Evolutionary conservation across 306 rosid species (phyloP).

Genomic region (Vigna unguiculata): DNA sequence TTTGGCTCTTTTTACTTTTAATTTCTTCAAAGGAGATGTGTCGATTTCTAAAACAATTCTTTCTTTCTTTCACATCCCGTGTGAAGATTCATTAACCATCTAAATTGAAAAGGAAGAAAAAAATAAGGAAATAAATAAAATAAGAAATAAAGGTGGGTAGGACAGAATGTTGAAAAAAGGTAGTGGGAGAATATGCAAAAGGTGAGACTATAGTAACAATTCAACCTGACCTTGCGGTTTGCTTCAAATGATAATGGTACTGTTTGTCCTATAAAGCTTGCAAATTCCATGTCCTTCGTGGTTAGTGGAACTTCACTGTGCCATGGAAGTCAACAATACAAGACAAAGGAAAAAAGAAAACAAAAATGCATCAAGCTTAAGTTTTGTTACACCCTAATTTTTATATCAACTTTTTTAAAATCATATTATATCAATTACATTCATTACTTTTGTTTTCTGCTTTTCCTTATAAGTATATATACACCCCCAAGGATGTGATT

Average conservation of each 20-base stretch:
- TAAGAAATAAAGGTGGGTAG: slow-evolving; percentile 27
- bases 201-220: slow-evolving; percentile 40
- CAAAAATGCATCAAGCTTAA: not conserved
- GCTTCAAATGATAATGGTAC: slow-evolving; percentile 47
- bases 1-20: slow-evolving; percentile 29
- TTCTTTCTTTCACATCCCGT: slow-evolving; percentile 8
- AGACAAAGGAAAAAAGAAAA: slow-evolving; percentile 50
- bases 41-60: slow-evolving; percentile 2
- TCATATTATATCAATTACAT: not conserved
- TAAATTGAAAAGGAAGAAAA: not conserved
- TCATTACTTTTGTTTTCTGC: not conserved
- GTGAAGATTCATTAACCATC: slow-evolving; percentile 18
- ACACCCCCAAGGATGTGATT: slow-evolving; percentile 12
- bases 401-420: not conserved
- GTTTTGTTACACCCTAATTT: not conserved
- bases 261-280: slow-evolving; percentile 60
- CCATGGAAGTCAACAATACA: slow-evolving; percentile 75
- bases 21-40: slow-evolving; percentile 8
- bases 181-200: slow-evolving; percentile 38
- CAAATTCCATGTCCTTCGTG: slow-evolving; percentile 53
- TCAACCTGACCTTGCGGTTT: slow-evolving; percentile 41
- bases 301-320: slow-evolving; percentile 79
- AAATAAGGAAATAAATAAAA: not conserved
- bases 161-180: slow-evolving; percentile 34
- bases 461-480: slow-evolving; percentile 28